Conservation (phyloP, 352 stramenopile genomes). For the Phytopythium aichiense region DNA sequence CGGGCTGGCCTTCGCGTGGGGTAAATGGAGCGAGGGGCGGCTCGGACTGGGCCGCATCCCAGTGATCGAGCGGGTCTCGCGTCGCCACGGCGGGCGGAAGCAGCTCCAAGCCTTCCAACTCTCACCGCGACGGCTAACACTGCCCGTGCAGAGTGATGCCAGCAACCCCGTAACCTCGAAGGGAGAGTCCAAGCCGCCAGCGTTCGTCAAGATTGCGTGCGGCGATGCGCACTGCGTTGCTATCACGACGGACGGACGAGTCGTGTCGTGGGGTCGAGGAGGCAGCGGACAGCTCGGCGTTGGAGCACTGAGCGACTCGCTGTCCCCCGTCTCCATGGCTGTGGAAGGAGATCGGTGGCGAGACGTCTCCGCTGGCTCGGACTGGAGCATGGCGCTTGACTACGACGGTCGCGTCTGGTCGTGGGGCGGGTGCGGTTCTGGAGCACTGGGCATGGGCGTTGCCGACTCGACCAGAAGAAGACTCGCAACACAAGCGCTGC, state of each 20-base stretch:
- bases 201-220: conserved; percentile 46
- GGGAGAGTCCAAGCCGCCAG: background rate
- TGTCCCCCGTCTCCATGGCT: conserved; percentile 19
- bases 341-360: conserved; percentile 17
- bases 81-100: conserved; percentile 29
- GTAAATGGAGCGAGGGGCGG: conserved; percentile 66
- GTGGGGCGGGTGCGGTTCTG: conserved; percentile 67
- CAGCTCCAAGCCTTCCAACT: conserved; percentile 68
- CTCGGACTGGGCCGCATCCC: conserved; percentile 67
- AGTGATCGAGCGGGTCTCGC: conserved; percentile 34
- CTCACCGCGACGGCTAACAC: conserved; percentile 14
- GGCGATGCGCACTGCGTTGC: conserved; percentile 79
- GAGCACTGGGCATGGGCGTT: conserved; percentile 54
- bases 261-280: conserved; percentile 80
- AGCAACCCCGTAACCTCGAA: background rate
- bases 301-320: conserved; percentile 32
- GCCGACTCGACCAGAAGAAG: background rate
- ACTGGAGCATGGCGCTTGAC: conserved; percentile 79
- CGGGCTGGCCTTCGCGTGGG: conserved; percentile 76
- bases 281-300: conserved; percentile 77
- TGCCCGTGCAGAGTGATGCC: background rate
- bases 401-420: conserved; percentile 61
- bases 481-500: background rate
- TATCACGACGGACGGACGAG: conserved; percentile 38
- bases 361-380: conserved; percentile 60